phyloP scores from a whole-genome alignment of 257 asterid species.

The Mitragyna speciosa region DNA sequence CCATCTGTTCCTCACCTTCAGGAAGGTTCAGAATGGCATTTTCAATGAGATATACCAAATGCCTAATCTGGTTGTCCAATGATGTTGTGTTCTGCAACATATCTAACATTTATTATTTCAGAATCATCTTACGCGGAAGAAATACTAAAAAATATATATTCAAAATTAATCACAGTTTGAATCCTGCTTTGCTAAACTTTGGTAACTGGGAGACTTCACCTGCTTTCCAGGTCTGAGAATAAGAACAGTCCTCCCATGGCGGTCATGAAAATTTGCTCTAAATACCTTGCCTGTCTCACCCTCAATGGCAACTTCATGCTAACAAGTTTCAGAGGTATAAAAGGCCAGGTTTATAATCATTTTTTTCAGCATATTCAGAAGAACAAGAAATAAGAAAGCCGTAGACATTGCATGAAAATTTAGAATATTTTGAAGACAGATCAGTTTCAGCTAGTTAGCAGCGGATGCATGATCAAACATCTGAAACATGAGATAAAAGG shows the following conservation, averaged over 20 bases:
- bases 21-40: slow-evolving; percentile 93
- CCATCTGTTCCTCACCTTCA: slow-evolving; percentile 90
- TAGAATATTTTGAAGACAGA: too few species aligned
- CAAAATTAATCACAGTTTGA: background rate
- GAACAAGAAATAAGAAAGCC: background rate
- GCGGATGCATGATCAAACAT: too few species aligned
- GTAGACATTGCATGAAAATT: background rate
- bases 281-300: slow-evolving; percentile 90
- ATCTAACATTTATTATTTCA: background rate
- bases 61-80: slow-evolving; percentile 77
- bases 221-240: slow-evolving; percentile 86
- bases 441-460: too few species aligned
- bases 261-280: slow-evolving; percentile 84
- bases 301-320: slow-evolving; percentile 80
- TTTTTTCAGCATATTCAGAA: background rate
- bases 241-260: slow-evolving; percentile 81
- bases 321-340: slow-evolving; percentile 22
- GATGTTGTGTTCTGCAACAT: slow-evolving; percentile 72
- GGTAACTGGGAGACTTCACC: slow-evolving; percentile 37
- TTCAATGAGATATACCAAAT: slow-evolving; percentile 84
- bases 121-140: background rate
- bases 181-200: background rate
- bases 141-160: background rate
- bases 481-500: too few species aligned
- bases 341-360: background rate